These are phyloP conservation scores for Austroboletus rostrupii DNA, from an alignment of 1,284 basidiomycete genomes.

Conservation along the genomic window DNA sequence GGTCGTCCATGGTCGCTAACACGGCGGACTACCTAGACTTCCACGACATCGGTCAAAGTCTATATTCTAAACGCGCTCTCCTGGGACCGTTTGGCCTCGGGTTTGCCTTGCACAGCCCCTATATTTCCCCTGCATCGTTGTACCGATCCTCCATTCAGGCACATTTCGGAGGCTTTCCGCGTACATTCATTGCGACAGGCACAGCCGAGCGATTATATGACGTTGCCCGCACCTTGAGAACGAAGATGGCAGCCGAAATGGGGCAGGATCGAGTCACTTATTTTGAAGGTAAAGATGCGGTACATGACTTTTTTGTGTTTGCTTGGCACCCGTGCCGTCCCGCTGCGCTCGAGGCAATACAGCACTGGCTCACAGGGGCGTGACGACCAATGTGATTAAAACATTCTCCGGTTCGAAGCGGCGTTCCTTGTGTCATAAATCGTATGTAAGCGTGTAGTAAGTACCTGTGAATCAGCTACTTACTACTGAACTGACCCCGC, in stretches of 20 bases:
- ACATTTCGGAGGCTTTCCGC: conserved; percentile 34
- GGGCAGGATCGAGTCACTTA: conserved; percentile 38
- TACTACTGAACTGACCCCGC: not conserved
- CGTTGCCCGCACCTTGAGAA: conserved; percentile 26
- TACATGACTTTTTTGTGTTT: conserved; percentile 54
- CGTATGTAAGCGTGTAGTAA: too few species aligned
- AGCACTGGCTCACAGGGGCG: conserved; percentile 33
- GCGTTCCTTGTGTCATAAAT: not conserved
- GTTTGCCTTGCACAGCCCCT: conserved; percentile 10
- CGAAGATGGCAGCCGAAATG: conserved; percentile 39
- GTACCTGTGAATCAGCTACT: too few species aligned
- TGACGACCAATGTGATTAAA: not conserved
- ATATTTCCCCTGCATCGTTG: conserved; percentile 17
- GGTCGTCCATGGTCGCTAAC: conserved; percentile 24
- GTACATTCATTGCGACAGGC: conserved; percentile 33
- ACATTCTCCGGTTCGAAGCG: not conserved
- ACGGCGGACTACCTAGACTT: conserved; percentile 18
- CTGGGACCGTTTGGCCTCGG: conserved; percentile 18
- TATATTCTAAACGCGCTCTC: conserved; percentile 14
- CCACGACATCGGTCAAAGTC: conserved; percentile 2
- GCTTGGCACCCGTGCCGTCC: conserved; percentile 42
- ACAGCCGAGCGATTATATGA: conserved; percentile 33
- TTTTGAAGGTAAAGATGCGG: conserved; percentile 46
- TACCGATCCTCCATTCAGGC: conserved; percentile 2
- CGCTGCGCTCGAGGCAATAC: conserved; percentile 47